A percentile compares a stretch with the other conserved stretches of the same genome.
phyloP scores from a whole-genome alignment of 2,329 filamentous ascomycete species.

The Fusarium nanum region DNA sequence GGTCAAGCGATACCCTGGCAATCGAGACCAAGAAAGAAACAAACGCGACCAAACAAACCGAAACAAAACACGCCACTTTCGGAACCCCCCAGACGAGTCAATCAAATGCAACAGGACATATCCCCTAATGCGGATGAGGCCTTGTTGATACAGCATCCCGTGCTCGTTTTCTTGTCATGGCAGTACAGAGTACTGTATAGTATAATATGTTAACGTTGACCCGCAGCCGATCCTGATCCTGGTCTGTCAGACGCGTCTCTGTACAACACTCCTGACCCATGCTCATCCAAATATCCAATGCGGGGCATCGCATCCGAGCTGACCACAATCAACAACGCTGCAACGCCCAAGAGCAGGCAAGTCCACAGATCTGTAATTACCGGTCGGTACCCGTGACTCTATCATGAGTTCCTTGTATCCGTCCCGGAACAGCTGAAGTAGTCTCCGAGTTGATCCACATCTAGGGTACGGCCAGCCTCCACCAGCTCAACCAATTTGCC shows the following conservation, averaged over 20 bases:
- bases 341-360: constrained; percentile 21
- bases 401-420: constrained; percentile 25
- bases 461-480: constrained; percentile 50
- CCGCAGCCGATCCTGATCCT: constrained; percentile 30
- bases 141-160: constrained; percentile 5
- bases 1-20: constrained; percentile 20
- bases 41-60: constrained; percentile 36
- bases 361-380: constrained; percentile 22
- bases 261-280: constrained; percentile 21
- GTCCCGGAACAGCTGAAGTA: constrained; percentile 39
- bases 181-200: neutral
- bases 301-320: constrained; percentile 28
- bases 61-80: constrained; percentile 42
- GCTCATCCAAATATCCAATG: constrained; percentile 20
- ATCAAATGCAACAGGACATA: constrained; percentile 28
- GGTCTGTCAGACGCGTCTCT: constrained; percentile 15
- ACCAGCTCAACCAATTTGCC: constrained; percentile 58
- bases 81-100: constrained; percentile 21
- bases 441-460: constrained; percentile 50
- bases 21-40: constrained; percentile 32
- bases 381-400: constrained; percentile 16
- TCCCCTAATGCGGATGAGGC: constrained; percentile 26
- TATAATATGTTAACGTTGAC: constrained; percentile 16
- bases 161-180: constrained; percentile 12
- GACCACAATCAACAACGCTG: constrained; percentile 15